These are phyloP conservation scores for Colletotrichum higginsianum DNA, from an alignment of 2,329 filamentous ascomycete genomes.

Conservation along the genomic window DNA sequence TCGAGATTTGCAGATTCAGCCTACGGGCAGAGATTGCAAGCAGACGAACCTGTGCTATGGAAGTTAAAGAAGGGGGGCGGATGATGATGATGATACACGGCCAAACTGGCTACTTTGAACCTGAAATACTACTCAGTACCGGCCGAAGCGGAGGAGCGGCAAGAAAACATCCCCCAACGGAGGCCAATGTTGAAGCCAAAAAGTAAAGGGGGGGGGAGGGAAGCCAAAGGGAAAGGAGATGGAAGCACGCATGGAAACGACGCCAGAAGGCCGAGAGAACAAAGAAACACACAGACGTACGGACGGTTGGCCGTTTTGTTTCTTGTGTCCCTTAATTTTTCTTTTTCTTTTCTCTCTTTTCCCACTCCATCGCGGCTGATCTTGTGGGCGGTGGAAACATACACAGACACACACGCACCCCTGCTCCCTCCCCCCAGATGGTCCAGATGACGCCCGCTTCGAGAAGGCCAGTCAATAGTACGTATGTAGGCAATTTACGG, in stretches of 20 bases:
- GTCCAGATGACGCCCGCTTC: no score
- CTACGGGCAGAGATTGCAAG: slow-evolving; percentile 21
- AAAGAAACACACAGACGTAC: slow-evolving; percentile 25
- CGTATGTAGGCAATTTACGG: background rate
- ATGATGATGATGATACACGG: background rate
- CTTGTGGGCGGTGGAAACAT: background rate
- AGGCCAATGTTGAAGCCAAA: slow-evolving; percentile 1
- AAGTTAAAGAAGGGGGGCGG: slow-evolving; percentile 10
- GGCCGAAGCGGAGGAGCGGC: slow-evolving; percentile 2
- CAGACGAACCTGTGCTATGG: slow-evolving; percentile 34
- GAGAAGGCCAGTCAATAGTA: no score
- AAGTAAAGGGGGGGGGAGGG: background rate
- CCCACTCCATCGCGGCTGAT: background rate
- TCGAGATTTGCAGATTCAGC: slow-evolving; percentile 11
- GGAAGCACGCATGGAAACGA: slow-evolving; percentile 30
- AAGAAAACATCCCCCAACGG: no score
- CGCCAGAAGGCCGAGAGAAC: slow-evolving; percentile 33
- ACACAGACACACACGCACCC: no score
- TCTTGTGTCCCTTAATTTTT: background rate
- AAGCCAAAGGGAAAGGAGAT: background rate
- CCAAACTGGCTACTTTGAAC: no score
- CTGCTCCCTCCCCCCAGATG: no score
- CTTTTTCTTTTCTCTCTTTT: background rate
- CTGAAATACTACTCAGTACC: background rate
- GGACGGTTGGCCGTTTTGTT: slow-evolving; percentile 26